Base-by-base conservation (phyloP, 768 basidiomycete genomes). In the Sporobolomyces pararoseus region DNA sequence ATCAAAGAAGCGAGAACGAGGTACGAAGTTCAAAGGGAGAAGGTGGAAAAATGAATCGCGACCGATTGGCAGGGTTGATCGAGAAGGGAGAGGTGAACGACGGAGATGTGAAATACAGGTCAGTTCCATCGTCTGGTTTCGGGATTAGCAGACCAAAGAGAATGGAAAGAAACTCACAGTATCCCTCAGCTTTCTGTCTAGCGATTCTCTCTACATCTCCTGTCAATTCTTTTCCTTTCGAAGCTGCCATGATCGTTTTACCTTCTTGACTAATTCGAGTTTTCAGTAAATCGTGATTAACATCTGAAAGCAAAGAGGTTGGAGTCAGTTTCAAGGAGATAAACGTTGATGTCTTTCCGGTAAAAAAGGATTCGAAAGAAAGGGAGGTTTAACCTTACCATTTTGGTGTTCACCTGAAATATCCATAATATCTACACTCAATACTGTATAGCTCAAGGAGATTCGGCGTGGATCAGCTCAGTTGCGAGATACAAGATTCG, bases 371-470 rank as follows among this genome's bases (percentile, higher is more conserved):
- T n/a, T n/a, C 37, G 52, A 34, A 23, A 12, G 39, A 32, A 25
- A 16, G n/a, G 12, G 49, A 52, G 7, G n/a, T n/a, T n/a, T n/a
- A n/a, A n/a, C n/a, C 59, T 23, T 6, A 77, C 76, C 91, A 67
- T 88, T 84, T 79, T 97, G 95, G 34, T 89, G 86, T 82, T 97
- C 96, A 32, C 96, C 96, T 67, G 89, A 91, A 68, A 99, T 96
- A 78, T 99, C 96, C 90, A 97, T 94, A 61, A 98, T 87, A 80
- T 99, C 96, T 62, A 98, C 81, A 78, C 91, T 94, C 63, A 99
- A 84, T 54, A 99, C 95, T 99, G 76, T n/a, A 12, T 17, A 42
- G 9, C 39, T 17, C 39, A 42, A 42, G 39, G 7, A 13, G 47
- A 49, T 21, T 7, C 21, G 7, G n/a, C 9, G 21, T 12, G 12